A percentile compares a stretch with the other conserved stretches of the same genome.
These are phyloP conservation scores for Colletotrichum kahawae DNA, from an alignment of 2,329 filamentous ascomycete genomes.

Conservation along the genomic window DNA sequence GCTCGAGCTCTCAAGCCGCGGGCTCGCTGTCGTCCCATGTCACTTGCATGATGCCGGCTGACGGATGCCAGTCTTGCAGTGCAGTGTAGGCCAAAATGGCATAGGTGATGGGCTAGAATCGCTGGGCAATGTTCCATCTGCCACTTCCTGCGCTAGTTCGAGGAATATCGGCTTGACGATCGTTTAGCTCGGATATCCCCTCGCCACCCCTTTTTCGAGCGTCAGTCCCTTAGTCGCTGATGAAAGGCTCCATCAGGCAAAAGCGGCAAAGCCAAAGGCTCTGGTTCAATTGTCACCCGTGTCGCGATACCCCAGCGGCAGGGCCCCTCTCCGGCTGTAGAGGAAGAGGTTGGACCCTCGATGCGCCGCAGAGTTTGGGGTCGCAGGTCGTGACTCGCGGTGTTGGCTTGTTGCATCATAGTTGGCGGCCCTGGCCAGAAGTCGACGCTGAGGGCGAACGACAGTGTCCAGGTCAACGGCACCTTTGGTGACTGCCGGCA, in stretches of 20 bases:
- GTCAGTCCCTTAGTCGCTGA: background rate
- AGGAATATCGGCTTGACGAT: constrained; percentile 16
- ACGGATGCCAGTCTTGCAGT: background rate
- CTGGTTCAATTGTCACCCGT: background rate
- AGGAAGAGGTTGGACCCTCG: constrained; percentile 17
- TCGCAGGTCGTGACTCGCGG: constrained; percentile 20
- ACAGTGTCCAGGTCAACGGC: background rate
- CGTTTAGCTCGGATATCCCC: constrained; percentile 10
- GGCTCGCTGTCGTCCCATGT: constrained; percentile 19
- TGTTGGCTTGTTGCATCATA: constrained; percentile 19
- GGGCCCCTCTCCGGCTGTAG: background rate
- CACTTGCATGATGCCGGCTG: constrained; percentile 15
- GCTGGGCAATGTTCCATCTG: constrained; percentile 2
- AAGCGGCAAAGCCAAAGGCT: constrained; percentile 19
- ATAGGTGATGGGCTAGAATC: constrained; percentile 12
- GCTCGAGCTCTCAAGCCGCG: background rate
- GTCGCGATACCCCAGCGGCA: background rate
- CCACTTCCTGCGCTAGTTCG: constrained; percentile 7
- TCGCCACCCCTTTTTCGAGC: constrained; percentile 15
- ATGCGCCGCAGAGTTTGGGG: constrained; percentile 11
- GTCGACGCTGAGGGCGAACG: background rate
- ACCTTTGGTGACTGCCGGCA: background rate
- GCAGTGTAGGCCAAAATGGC: background rate
- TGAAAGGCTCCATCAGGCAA: constrained; percentile 11
- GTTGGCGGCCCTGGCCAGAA: background rate